Evolutionary conservation across 441 rosid genomes (phyloP).

Genomic region (Populus hybrid): DNA sequence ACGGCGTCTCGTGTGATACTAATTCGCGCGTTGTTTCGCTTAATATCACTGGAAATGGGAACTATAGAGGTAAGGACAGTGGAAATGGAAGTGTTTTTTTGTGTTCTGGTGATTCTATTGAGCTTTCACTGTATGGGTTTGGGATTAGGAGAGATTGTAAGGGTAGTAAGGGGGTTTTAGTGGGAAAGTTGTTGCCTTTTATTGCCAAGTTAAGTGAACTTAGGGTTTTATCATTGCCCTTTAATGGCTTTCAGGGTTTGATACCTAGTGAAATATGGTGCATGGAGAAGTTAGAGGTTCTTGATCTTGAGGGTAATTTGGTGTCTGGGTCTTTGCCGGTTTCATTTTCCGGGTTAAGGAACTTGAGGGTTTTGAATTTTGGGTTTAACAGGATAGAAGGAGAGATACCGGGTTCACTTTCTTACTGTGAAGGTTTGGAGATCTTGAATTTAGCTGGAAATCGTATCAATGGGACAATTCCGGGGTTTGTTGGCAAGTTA

Average conservation of each 20-base stretch:
- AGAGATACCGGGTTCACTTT: constrained; percentile 37
- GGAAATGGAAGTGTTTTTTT: constrained; percentile 22
- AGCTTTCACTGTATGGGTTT: constrained; percentile 44
- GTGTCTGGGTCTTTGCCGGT: constrained; percentile 43
- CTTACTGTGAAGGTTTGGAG: constrained; percentile 27
- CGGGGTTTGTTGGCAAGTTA: constrained; percentile 41
- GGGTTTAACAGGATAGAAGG: constrained; percentile 50
- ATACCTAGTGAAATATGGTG: constrained; percentile 61
- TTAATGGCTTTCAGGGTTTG: constrained; percentile 53
- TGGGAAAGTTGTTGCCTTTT: constrained; percentile 48
- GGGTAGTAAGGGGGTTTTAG: constrained; percentile 37
- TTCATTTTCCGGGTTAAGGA: constrained; percentile 32
- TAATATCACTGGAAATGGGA: constrained; percentile 45
- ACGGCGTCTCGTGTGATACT: constrained; percentile 61
- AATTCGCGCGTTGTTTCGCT: constrained; percentile 56
- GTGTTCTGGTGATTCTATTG: constrained; percentile 34
- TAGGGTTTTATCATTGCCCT: constrained; percentile 67
- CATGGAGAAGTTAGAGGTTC: constrained; percentile 56
- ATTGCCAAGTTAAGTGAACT: constrained; percentile 52
- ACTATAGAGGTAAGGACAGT: constrained; percentile 26
- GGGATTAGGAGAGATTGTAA: constrained; percentile 53
- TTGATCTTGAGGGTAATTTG: constrained; percentile 65
- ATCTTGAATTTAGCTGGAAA: constrained; percentile 54
- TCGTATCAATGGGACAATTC: constrained; percentile 45
- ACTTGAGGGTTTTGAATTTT: constrained; percentile 48